Evolutionary conservation across 73 alveolate species (phyloP), one percentile per base, ranked within the genome.

Genomic region (Paramecium bursaria): DNA sequence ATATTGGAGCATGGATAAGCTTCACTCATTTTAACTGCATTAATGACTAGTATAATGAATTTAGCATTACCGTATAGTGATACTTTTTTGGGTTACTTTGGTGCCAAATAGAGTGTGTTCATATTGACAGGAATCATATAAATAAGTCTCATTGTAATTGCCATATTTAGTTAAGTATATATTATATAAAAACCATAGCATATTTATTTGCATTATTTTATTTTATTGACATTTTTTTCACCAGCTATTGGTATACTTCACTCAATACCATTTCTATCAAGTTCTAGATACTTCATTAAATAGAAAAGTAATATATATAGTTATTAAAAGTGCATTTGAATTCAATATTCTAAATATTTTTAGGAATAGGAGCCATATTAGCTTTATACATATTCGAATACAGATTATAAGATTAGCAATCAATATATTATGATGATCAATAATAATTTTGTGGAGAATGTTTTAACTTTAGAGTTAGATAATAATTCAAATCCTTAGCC

Each of bases 361-460:
- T 57, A 3, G 76, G 76, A 57, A 17, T 57, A 29, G 76, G 76
- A 6, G 76, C 76, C 3, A 17, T 57, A 13, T 57, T 57, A 25
- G 49, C 52, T 25, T 26, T 57, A 2, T 13, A 25, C 17, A 57
- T 57, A 27, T 57, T 57, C 31, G 25, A 57, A 13, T 57, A 48
- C 1, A 57, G 31, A n/a, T 26, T 25, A 29, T 30, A 11, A 26
- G 7, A 57, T 26, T 15, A 57, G 31, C 3, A 29, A 57, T 48
- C 26, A 57, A 29, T 57, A 31, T 57, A 26, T 29, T 57, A 25
- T 29, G 76, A 57, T 57, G 9, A 57, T 13, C 4, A 57, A 29
- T 13, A 57, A 7, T 29, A 57, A 9, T 57, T 57, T 25, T 57
- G 76, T 57, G 76, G 50, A 26, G 76, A 57, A 57, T 57, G 76